Conservation (phyloP, 1,284 basidiomycete genomes). For the Fomitiporia mediterranea region DNA sequence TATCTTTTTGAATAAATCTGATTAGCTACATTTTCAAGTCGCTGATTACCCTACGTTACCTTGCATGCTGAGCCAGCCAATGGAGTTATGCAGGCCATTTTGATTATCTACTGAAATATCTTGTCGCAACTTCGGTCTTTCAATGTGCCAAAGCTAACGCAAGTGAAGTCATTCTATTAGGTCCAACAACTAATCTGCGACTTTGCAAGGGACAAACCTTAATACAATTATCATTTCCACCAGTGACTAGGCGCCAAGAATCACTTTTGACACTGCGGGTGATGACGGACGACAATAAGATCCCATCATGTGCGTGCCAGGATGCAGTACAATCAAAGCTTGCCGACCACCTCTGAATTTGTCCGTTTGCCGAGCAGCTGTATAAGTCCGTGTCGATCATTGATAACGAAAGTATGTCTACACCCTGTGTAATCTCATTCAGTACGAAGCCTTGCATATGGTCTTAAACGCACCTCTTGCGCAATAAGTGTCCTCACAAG, state of each 20-base stretch:
- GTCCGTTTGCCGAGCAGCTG: constrained; percentile 79
- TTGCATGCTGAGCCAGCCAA: constrained; percentile 19
- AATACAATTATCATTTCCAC: constrained; percentile 80
- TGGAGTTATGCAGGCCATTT: constrained; percentile 15
- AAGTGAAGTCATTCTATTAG: not conserved
- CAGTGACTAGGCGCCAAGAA: constrained; percentile 60
- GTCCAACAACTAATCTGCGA: not conserved
- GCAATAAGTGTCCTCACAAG: constrained; percentile 83
- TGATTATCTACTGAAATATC: not conserved
- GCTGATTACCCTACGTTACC: constrained; percentile 8
- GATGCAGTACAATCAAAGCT: constrained; percentile 80
- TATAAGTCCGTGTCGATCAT: constrained; percentile 76
- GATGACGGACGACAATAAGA: constrained; percentile 74
- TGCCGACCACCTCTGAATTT: constrained; percentile 75
- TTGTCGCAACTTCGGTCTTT: constrained; percentile 29
- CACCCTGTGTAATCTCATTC: constrained; percentile 38
- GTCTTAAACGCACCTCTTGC: constrained; percentile 51
- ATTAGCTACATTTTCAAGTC: not conserved
- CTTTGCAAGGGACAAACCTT: constrained; percentile 51
- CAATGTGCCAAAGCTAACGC: constrained; percentile 51
- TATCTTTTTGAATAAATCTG: constrained; percentile 40
- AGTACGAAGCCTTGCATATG: not conserved
- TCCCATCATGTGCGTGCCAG: constrained; percentile 78
- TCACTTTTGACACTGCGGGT: constrained; percentile 32
- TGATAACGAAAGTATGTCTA: constrained; percentile 78